Percentiles rank a stretch among this genome's conserved stretches.
Conservation (phyloP, 2,329 filamentous ascomycete species). For the Colletotrichum lupini region DNA sequence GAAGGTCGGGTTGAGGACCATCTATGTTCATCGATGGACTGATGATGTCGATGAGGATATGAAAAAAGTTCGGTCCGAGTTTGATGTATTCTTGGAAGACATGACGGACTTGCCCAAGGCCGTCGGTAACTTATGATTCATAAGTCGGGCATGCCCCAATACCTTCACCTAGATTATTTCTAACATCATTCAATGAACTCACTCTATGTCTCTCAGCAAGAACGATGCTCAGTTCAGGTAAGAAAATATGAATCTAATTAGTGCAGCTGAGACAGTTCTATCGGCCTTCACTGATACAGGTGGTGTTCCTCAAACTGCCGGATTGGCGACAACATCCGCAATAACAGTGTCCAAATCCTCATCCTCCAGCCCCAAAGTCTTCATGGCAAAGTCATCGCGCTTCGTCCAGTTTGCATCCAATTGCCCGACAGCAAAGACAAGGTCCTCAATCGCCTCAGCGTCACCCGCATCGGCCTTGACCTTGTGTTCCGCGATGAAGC, state of each 20-base stretch:
- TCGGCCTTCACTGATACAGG: neutral
- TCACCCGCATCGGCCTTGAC: constrained; percentile 51
- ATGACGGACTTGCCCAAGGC: constrained; percentile 36
- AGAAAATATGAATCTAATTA: neutral
- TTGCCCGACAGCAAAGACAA: constrained; percentile 61
- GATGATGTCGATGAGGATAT: constrained; percentile 63
- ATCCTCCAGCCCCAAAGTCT: constrained; percentile 56
- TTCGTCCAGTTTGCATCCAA: constrained; percentile 61
- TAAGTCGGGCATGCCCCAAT: neutral
- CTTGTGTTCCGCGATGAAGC: constrained; percentile 52
- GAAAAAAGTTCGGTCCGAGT: constrained; percentile 50
- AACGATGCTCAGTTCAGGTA: neutral
- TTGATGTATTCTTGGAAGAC: constrained; percentile 46
- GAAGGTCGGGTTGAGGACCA: constrained; percentile 58
- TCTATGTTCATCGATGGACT: constrained; percentile 64
- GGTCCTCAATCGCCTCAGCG: constrained; percentile 53
- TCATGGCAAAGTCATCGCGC: constrained; percentile 58
- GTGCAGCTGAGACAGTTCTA: neutral
- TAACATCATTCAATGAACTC: too few relatives aligned
- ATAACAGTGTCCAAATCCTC: constrained; percentile 58
- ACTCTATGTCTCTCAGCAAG: too few relatives aligned
- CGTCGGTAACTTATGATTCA: constrained; percentile 19
- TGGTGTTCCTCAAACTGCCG: neutral
- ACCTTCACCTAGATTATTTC: too few relatives aligned
- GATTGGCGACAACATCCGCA: constrained; percentile 44